A percentile compares a stretch with the other conserved stretches of the same genome.
Evolutionary conservation across 164 flowering plant genomes (phyloP).

Genomic region (Umbilicus rupestris): DNA sequence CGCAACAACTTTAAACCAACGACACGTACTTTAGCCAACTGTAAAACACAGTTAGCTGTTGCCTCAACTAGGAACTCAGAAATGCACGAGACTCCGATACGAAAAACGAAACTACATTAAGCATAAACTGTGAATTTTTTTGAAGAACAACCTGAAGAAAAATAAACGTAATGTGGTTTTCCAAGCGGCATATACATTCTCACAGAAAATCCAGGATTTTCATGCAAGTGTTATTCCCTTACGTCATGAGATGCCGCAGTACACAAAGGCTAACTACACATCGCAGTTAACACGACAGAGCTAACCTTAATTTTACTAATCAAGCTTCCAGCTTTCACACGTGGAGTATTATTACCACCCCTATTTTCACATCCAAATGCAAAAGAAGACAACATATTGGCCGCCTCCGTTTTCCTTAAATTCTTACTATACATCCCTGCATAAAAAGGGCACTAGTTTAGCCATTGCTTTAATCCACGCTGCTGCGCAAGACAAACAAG

Average conservation of each 20-base stretch:
- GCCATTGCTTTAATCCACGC: not conserved
- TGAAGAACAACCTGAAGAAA: not conserved
- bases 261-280: not conserved
- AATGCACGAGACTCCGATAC: not conserved
- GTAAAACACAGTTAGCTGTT: not conserved
- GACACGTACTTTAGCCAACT: not conserved
- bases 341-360: conserved; percentile 4
- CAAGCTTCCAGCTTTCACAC: not conserved
- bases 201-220: not conserved
- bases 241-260: not conserved
- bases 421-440: not conserved
- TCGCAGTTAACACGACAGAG: not conserved
- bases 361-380: not conserved
- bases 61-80: not conserved
- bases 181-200: conserved; percentile 2
- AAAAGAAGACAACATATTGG: not conserved
- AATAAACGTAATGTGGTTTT: not conserved
- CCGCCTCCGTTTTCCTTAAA: not conserved
- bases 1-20: not conserved
- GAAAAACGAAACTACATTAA: not conserved
- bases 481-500: not conserved
- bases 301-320: not conserved
- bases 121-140: not conserved
- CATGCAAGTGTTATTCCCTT: not conserved
- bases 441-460: not conserved